Evolutionary conservation across 305 asterid genomes (phyloP), one percentile per base, ranked within the genome.

Genomic region (Rubia tinctorum): DNA sequence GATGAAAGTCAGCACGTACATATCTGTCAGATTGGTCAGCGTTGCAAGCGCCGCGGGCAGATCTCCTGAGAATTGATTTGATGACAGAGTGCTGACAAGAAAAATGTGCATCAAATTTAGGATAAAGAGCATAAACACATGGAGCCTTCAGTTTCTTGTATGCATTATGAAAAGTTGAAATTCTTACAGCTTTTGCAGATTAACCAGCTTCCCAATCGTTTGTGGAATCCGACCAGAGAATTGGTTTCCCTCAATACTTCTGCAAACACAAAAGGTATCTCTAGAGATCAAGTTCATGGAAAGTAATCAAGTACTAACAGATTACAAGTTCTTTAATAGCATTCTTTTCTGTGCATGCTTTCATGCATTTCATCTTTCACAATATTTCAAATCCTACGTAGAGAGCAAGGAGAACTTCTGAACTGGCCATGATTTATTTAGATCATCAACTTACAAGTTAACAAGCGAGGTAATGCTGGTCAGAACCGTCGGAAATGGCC

Each of bases 201-300:
- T 91, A 77, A 83, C 82, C 86, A 90, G 78, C 58, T 66, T 82
- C 69, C 94, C 92, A 47, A 94, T 87, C 39, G 87, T 87, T 10
- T 87, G 79, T 70, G 97, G 97, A 85, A 94, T 80, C 20, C 80
- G 69, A 76, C 97, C 98, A 42, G 91, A 84, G 83, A 92, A 89
- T 6, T 47, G 84, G 76, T 92, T 92, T 59, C 91, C 97, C 82
- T 94, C 99, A 64, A 91, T 88, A 80, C 96, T 94, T 87, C 99
- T 94, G 89, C 79, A 72, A 73, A 17, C 65, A 27, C 27, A 64
- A 45, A 20, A 69, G 47, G 8, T 1, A 18, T 23, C 44, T n/a
- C 18, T 75, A 71, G 61, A 37, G 40, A 43, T 80, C 74, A 80
- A 66, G 51, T 55, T 51, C 61, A 56, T 68, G 63, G 11, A 20